These are phyloP conservation scores for Saksenaea vasiformis DNA, from an alignment of 371 early-diverging fungal species.

Conservation along the genomic window DNA sequence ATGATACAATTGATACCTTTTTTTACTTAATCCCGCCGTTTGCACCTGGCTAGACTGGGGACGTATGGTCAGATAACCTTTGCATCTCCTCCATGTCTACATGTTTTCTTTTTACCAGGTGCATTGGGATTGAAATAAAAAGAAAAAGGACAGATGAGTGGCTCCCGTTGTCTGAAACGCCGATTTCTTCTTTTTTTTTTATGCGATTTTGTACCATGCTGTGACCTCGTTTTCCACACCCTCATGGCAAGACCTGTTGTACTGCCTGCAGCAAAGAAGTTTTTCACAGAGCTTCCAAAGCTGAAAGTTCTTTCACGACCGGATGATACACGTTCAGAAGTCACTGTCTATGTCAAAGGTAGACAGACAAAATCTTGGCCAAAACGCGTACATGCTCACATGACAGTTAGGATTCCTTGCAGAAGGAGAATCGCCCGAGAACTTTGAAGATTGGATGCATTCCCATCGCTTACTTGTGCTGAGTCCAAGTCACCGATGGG, in stretches of 20 bases:
- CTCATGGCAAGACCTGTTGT: not conserved
- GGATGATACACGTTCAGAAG: slow-evolving; percentile 31
- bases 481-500: slow-evolving; percentile 41
- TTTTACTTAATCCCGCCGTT: no score
- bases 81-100: no score
- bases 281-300: slow-evolving; percentile 44
- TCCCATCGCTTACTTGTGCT: slow-evolving; percentile 48
- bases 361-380: not conserved
- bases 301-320: slow-evolving; percentile 40
- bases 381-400: not conserved
- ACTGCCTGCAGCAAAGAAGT: slow-evolving; percentile 17
- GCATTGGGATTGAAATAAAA: no score
- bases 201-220: no score
- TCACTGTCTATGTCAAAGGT: slow-evolving; percentile 53
- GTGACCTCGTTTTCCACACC: not conserved
- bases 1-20: no score
- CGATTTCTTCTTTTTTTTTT: no score
- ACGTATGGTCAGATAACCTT: no score
- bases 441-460: slow-evolving; percentile 54
- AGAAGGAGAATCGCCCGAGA: slow-evolving; percentile 43
- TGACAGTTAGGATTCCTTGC: slow-evolving; percentile 26
- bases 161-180: no score
- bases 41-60: no score
- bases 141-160: no score
- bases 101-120: no score